These are phyloP conservation scores for Filosporella fistucella DNA, from an alignment of 495 filamentous ascomycete genomes.

Conservation along the genomic window DNA sequence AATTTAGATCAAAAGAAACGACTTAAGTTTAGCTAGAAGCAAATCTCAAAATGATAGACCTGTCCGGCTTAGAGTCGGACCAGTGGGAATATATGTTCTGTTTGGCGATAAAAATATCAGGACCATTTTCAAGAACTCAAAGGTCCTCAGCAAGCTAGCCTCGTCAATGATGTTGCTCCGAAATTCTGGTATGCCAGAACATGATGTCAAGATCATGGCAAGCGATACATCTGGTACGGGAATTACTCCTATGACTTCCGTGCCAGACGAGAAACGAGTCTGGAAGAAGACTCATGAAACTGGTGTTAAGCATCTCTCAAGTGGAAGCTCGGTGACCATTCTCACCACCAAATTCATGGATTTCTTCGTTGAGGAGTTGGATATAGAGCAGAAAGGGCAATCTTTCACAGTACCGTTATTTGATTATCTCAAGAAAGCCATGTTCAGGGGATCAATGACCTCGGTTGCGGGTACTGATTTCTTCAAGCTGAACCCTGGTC, in stretches of 20 bases:
- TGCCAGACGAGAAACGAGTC: conserved; percentile 4
- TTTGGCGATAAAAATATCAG: conserved; percentile 9
- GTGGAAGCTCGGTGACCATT: not conserved
- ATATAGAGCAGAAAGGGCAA: not conserved
- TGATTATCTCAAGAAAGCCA: conserved; percentile 3
- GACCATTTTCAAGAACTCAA: conserved; percentile 8
- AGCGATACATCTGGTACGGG: conserved; percentile 2
- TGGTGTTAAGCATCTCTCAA: not conserved
- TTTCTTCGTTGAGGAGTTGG: not conserved
- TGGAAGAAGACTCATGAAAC: conserved; percentile 7
- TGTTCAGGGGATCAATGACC: conserved; percentile 2
- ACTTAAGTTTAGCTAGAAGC: not conserved
- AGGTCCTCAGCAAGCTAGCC: conserved; percentile 1
- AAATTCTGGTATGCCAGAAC: conserved; percentile 6
- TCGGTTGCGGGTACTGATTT: conserved; percentile 2
- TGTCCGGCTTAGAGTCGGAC: conserved; percentile 1
- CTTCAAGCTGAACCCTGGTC: not conserved
- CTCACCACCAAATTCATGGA: conserved; percentile 4
- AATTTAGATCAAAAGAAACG: not conserved
- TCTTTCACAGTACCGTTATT: not conserved
- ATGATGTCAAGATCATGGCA: not conserved
- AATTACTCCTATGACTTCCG: not conserved
- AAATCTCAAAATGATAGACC: conserved; percentile 2
- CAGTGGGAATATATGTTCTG: conserved; percentile 7
- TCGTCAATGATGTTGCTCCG: conserved; percentile 1